phyloP scores from a whole-genome alignment of 192 early-diverging fungal genomes.

The Paraglomus brasilianum region DNA sequence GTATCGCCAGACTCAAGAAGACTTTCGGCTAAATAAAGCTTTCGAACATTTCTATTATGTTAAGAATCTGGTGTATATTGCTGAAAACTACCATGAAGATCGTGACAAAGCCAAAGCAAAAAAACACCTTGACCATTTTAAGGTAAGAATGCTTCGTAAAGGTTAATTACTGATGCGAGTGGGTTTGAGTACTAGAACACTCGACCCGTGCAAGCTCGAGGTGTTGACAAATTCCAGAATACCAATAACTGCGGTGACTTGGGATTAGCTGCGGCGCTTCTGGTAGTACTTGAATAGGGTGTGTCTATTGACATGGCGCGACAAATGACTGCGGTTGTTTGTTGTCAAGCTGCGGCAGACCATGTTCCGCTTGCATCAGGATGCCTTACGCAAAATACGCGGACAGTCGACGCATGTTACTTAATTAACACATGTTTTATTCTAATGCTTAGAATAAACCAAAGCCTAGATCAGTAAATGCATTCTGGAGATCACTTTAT shows the following conservation, averaged over 20 bases:
- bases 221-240: conserved; percentile 17
- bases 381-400: conserved; percentile 5
- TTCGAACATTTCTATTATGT: conserved; percentile 7
- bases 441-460: not conserved
- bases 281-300: conserved; percentile 2
- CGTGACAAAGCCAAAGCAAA: not conserved
- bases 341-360: conserved; percentile 10
- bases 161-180: not conserved
- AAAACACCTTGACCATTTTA: not conserved
- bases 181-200: conserved; percentile 21
- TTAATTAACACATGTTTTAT: not conserved
- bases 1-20: conserved; percentile 12
- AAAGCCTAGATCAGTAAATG: conserved; percentile 2
- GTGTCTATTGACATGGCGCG: conserved; percentile 9
- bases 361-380: conserved; percentile 14
- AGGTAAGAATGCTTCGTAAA: conserved; percentile 8
- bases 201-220: not conserved
- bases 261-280: conserved; percentile 11
- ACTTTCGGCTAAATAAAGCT: conserved; percentile 2
- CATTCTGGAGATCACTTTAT: conserved; percentile 5
- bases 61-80: conserved; percentile 7
- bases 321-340: conserved; percentile 6
- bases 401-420: not conserved
- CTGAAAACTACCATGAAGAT: not conserved
- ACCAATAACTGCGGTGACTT: conserved; percentile 22